These are phyloP conservation scores for Crithidia fasciculata DNA, from an alignment of 208 protist genomes.

Conservation along the genomic window DNA sequence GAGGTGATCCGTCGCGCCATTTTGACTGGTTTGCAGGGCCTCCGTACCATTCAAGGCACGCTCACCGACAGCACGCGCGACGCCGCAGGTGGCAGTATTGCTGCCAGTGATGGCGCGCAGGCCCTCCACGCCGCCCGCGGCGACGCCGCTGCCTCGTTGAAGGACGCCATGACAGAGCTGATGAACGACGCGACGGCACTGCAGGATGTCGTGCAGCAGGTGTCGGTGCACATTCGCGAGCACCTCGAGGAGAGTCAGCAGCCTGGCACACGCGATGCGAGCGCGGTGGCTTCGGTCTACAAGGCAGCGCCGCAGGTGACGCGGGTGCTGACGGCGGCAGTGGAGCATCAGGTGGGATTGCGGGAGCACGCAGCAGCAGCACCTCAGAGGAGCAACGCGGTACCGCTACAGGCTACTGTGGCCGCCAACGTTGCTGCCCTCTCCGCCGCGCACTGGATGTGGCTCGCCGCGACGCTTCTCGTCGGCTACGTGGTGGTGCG, in stretches of 20 bases:
- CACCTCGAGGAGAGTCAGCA: constrained; percentile 4
- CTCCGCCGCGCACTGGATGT: constrained; percentile 21
- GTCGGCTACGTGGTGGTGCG: constrained; percentile 22
- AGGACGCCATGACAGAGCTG: background rate
- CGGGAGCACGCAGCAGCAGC: background rate
- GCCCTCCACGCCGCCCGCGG: background rate
- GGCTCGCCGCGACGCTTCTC: constrained; percentile 18
- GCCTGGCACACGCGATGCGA: background rate
- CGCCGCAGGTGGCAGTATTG: background rate
- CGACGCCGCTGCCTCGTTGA: background rate
- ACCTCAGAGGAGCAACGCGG: background rate
- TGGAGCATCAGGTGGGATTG: constrained; percentile 4
- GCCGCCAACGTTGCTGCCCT: background rate
- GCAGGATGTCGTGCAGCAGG: constrained; percentile 19
- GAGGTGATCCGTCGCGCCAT: constrained; percentile 11
- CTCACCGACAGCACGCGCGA: background rate
- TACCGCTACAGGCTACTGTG: background rate
- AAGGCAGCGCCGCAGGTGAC: constrained; percentile 27
- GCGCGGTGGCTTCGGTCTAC: constrained; percentile 11
- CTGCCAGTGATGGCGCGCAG: background rate
- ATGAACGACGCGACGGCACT: constrained; percentile 6
- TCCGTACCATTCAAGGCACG: constrained; percentile 1
- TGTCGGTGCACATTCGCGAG: background rate
- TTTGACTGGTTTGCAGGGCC: constrained; percentile 9
- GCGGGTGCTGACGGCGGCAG: constrained; percentile 10